A percentile compares a stretch with the other conserved stretches of the same genome.
phyloP scores from a whole-genome alignment of 2,329 filamentous ascomycete species.

The Talaromyces sp. region DNA sequence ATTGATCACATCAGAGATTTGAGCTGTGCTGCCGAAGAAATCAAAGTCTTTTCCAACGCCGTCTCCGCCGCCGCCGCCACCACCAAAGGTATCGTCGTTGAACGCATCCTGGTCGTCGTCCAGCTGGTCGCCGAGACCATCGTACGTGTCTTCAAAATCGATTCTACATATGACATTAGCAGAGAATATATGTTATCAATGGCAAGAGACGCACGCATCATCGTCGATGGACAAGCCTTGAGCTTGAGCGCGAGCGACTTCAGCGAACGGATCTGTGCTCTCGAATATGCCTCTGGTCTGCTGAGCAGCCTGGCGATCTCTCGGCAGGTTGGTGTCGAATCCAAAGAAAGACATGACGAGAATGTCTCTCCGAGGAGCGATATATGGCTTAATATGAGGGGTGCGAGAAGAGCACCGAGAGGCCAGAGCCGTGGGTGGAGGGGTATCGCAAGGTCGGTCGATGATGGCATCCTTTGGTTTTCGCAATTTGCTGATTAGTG shows the following conservation, averaged over 20 bases:
- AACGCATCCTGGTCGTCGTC: slow-evolving; percentile 90
- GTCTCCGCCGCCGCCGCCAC: slow-evolving; percentile 39
- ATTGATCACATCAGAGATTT: slow-evolving; percentile 78
- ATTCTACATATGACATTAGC: slow-evolving; percentile 46
- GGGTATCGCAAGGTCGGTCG: slow-evolving; percentile 3
- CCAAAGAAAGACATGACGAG: slow-evolving; percentile 83
- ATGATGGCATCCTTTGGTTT: slow-evolving; percentile 7
- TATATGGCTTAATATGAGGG: slow-evolving; percentile 18
- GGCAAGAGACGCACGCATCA: slow-evolving; percentile 49
- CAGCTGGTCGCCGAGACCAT: slow-evolving; percentile 85
- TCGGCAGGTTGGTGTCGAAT: slow-evolving; percentile 68
- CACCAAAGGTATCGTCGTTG: slow-evolving; percentile 90
- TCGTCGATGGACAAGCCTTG: slow-evolving; percentile 40
- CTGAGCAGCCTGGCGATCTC: slow-evolving; percentile 63
- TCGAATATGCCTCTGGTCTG: slow-evolving; percentile 73
- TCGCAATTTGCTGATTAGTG: slow-evolving; percentile 4
- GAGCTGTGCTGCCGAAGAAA: slow-evolving; percentile 89
- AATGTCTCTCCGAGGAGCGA: slow-evolving; percentile 17
- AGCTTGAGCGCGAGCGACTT: slow-evolving; percentile 60
- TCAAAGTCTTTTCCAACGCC: slow-evolving; percentile 87
- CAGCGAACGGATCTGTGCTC: slow-evolving; percentile 84
- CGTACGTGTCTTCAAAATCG: slow-evolving; percentile 96
- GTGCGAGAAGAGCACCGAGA: slow-evolving; percentile 15
- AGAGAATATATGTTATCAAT: not conserved
- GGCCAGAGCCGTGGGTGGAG: slow-evolving; percentile 8